A percentile compares a stretch with the other conserved stretches of the same genome.
phyloP scores from a whole-genome alignment of 192 early-diverging fungal species.

The Coemansia sp. region DNA sequence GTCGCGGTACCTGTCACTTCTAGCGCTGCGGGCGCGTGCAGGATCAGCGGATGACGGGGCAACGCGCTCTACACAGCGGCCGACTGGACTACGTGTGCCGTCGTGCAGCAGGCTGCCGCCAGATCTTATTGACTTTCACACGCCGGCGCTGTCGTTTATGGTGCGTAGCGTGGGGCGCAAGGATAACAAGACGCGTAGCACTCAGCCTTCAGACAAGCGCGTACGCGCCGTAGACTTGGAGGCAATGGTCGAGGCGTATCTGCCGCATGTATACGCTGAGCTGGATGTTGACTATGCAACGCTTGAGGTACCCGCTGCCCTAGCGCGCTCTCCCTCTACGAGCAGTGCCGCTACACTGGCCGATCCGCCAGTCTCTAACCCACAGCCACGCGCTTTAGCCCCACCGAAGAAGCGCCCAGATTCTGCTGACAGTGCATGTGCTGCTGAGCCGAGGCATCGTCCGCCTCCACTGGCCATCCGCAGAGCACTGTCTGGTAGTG shows the following conservation, averaged over 20 bases:
- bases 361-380: slow-evolving; percentile 3
- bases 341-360: slow-evolving; percentile 29
- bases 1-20: slow-evolving; percentile 17
- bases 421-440: background rate
- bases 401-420: slow-evolving; percentile 3
- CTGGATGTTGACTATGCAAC: slow-evolving; percentile 5
- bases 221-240: slow-evolving; percentile 40
- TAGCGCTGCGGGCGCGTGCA: slow-evolving; percentile 7
- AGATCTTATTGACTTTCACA: slow-evolving; percentile 14
- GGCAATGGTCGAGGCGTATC: slow-evolving; percentile 43
- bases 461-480: background rate
- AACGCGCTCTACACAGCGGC: background rate
- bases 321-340: slow-evolving; percentile 21
- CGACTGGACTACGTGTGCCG: slow-evolving; percentile 21
- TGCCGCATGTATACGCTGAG: slow-evolving; percentile 31
- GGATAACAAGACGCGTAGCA: background rate
- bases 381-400: background rate
- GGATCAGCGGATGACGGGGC: background rate
- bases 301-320: background rate
- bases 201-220: slow-evolving; percentile 1
- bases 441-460: background rate
- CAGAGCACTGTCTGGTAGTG: slow-evolving; percentile 2
- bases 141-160: slow-evolving; percentile 31
- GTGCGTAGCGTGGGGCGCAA: slow-evolving; percentile 7
- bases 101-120: slow-evolving; percentile 13